Evolutionary conservation across 768 basidiomycete species (phyloP), one percentile per base, ranked within the genome.

Genomic region (Hebeloma cylindrosporum): DNA sequence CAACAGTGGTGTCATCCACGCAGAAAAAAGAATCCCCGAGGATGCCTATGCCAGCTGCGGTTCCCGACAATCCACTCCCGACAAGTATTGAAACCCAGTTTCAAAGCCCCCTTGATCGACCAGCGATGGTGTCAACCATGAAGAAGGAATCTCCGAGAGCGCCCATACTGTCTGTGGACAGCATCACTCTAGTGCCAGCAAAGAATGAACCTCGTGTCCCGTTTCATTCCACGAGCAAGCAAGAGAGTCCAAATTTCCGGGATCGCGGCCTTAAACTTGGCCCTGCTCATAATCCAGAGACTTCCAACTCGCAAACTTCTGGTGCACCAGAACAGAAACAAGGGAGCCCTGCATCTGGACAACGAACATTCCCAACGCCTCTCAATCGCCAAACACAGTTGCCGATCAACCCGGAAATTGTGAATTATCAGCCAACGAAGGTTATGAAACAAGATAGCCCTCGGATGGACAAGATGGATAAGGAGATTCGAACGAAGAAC

Each of bases 401-500:
- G 14, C 9, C 28, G 23, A 25, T 21, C 2, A 35, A 25, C 17
- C 6, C 18, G 4, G 21, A 23, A 4, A 21, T 36, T 37, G 27
- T 28, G 1, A 16, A 21, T 1, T 21, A 17, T n/a, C 39, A 29
- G 3, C 26, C 17, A 40, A 40, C 27, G 20, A 20, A 23, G 21
- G 35, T 28, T 23, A 26, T 28, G 23, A 36, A 42, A 27, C 45
- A 47, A 16, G 31, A 47, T 11, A 34, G 39, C 21, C 45, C 40
- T 14, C 40, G 18, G 1, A 25, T 11, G 11, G 16, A 4, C 27
- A 21, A n/a, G n/a, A n/a, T n/a, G n/a, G n/a, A n/a, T n/a, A n/a
- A n/a, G n/a, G n/a, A n/a, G n/a, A n/a, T n/a, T n/a, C n/a, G n/a
- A n/a, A n/a, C n/a, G n/a, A n/a, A n/a, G n/a, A n/a, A n/a, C n/a